Conservation (phyloP, 1,139 yeast genomes). For the Hyphopichia wangnamkhiaoensis region DNA sequence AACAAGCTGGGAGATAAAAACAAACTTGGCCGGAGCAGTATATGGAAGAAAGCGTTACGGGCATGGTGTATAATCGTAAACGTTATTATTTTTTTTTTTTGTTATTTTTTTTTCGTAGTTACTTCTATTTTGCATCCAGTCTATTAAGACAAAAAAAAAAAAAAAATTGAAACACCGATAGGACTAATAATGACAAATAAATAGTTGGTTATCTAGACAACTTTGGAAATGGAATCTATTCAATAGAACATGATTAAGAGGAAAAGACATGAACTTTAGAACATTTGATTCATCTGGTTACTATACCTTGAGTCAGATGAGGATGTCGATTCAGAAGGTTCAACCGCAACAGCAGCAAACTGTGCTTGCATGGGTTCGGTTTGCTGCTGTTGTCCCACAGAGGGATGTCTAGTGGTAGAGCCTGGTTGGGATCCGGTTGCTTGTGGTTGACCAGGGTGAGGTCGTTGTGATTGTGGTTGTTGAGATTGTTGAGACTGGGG, state of each 20-base stretch:
- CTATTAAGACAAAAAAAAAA: too few relatives aligned
- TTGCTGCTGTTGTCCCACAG: conserved; percentile 1
- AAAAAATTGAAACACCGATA: too few relatives aligned
- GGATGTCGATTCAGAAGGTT: not conserved
- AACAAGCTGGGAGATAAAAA: not conserved
- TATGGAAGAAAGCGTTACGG: conserved; percentile 1
- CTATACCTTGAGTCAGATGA: not conserved
- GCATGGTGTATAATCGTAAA: not conserved
- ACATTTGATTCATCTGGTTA: too few relatives aligned
- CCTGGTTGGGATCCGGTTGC: too few relatives aligned
- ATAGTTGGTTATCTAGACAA: too few relatives aligned
- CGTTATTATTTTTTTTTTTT: too few relatives aligned
- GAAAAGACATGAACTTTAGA: not conserved
- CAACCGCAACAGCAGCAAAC: not conserved
- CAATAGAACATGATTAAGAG: not conserved
- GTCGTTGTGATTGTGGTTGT: conserved; percentile 1
- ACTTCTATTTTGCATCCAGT: too few relatives aligned
- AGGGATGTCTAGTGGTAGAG: too few relatives aligned
- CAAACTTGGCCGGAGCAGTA: too few relatives aligned
- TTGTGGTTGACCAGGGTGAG: conserved; percentile 1
- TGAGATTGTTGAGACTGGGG: conserved; percentile 3
- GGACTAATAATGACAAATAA: too few relatives aligned
- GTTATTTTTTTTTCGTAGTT: too few relatives aligned
- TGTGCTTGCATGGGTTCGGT: too few relatives aligned
- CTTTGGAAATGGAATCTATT: not conserved